phyloP scores from a whole-genome alignment of 2,329 filamentous ascomycete genomes.

The Paracamarosporium sp. region DNA sequence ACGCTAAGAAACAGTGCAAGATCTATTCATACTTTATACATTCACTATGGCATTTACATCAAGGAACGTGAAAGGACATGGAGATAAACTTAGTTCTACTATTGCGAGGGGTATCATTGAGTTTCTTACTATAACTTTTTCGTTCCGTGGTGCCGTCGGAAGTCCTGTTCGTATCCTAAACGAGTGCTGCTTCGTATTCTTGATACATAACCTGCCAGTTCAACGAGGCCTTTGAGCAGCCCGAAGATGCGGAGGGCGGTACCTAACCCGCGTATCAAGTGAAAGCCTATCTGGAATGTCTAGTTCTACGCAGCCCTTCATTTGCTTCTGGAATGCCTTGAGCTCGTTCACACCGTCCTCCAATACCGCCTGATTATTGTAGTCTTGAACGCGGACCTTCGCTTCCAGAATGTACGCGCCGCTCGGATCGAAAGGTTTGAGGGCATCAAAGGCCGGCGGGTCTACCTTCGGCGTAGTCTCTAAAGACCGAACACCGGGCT shows the following conservation, averaged over 20 bases:
- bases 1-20: no score
- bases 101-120: not conserved
- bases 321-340: conserved; percentile 59
- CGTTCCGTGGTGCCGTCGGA: not conserved
- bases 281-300: conserved; percentile 64
- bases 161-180: no score
- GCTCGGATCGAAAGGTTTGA: conserved; percentile 61
- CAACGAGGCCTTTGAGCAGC: conserved; percentile 24
- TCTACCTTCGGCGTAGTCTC: conserved; percentile 39
- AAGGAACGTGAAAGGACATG: no score
- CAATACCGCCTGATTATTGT: conserved; percentile 60
- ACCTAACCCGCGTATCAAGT: conserved; percentile 67
- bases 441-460: conserved; percentile 53
- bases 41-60: no score
- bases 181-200: no score
- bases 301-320: conserved; percentile 65
- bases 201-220: conserved; percentile 3
- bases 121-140: not conserved
- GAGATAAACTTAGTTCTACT: not conserved
- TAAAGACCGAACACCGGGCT: conserved; percentile 49
- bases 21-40: no score
- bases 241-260: conserved; percentile 32
- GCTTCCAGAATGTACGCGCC: conserved; percentile 66
- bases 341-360: conserved; percentile 63
- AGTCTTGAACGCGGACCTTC: conserved; percentile 63